Conservation (phyloP, 176 grass and related monocot genomes). For the Coix lacrymajobi region DNA sequence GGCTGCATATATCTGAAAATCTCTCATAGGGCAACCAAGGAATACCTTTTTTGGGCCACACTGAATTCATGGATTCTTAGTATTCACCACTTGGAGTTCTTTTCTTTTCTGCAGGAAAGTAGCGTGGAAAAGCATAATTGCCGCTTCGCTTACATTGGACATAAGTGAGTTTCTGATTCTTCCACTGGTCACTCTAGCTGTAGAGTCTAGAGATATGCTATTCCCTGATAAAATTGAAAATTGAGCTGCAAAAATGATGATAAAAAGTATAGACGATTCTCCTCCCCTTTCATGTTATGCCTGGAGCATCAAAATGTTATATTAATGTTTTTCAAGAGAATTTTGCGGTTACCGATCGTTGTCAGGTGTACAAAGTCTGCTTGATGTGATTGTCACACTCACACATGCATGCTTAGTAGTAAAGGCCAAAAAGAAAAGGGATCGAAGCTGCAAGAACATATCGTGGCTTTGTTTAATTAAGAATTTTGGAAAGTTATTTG, state of each 20-base stretch:
- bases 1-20: background rate
- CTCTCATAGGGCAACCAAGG: slow-evolving; percentile 32
- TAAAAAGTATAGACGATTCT: slow-evolving; percentile 31
- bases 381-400: slow-evolving; percentile 34
- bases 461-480: slow-evolving; percentile 16
- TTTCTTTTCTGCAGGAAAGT: slow-evolving; percentile 2
- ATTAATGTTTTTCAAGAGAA: slow-evolving; percentile 18
- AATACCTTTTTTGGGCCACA: slow-evolving; percentile 40
- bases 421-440: slow-evolving; percentile 17
- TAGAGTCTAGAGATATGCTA: slow-evolving; percentile 45
- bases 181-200: slow-evolving; percentile 30
- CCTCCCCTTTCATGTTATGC: slow-evolving; percentile 24
- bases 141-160: slow-evolving; percentile 22
- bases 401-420: slow-evolving; percentile 25
- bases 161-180: slow-evolving; percentile 43
- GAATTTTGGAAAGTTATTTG: slow-evolving; percentile 13
- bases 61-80: slow-evolving; percentile 46
- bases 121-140: slow-evolving; percentile 20
- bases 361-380: slow-evolving; percentile 16
- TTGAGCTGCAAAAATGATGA: slow-evolving; percentile 20
- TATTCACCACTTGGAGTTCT: slow-evolving; percentile 37
- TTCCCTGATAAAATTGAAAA: slow-evolving; percentile 19
- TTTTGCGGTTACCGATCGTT: slow-evolving; percentile 42
- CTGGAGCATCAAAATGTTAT: slow-evolving; percentile 29
- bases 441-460: background rate